Percentiles rank a stretch among this genome's conserved stretches.
phyloP scores from a whole-genome alignment of 257 asterid genomes.

The Primulina eburnea region DNA sequence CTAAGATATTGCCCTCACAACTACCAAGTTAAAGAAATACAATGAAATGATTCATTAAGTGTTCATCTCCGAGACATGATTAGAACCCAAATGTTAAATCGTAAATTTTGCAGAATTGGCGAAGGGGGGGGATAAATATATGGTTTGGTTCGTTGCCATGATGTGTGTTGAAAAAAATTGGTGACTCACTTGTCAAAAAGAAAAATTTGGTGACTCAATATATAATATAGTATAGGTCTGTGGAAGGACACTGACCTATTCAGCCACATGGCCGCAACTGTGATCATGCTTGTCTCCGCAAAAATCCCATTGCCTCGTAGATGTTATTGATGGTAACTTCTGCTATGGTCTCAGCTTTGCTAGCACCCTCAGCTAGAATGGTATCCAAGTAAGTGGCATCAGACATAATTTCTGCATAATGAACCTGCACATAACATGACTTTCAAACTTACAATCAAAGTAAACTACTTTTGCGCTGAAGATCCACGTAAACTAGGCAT shows the following conservation, averaged over 20 bases:
- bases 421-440: conserved; percentile 44
- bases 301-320: conserved; percentile 91
- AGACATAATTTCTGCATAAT: conserved; percentile 67
- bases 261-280: not conserved
- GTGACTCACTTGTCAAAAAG: too few relatives aligned
- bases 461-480: not conserved
- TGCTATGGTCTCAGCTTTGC: conserved; percentile 69
- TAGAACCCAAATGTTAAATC: not conserved
- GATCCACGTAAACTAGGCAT: too few relatives aligned
- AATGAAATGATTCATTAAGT: too few relatives aligned
- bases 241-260: conserved; percentile 5
- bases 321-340: conserved; percentile 63
- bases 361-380: conserved; percentile 78
- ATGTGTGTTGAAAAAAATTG: too few relatives aligned
- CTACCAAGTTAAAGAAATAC: too few relatives aligned
- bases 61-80: too few relatives aligned
- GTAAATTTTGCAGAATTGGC: too few relatives aligned
- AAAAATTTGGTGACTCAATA: too few relatives aligned
- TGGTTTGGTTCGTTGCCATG: too few relatives aligned
- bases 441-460: not conserved
- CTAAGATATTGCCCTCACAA: too few relatives aligned
- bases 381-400: conserved; percentile 61
- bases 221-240: too few relatives aligned
- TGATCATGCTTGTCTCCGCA: conserved; percentile 41
- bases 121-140: too few relatives aligned